Evolutionary conservation across 2,329 filamentous ascomycete species (phyloP).

Genomic region (Fusarium bulbicola): DNA sequence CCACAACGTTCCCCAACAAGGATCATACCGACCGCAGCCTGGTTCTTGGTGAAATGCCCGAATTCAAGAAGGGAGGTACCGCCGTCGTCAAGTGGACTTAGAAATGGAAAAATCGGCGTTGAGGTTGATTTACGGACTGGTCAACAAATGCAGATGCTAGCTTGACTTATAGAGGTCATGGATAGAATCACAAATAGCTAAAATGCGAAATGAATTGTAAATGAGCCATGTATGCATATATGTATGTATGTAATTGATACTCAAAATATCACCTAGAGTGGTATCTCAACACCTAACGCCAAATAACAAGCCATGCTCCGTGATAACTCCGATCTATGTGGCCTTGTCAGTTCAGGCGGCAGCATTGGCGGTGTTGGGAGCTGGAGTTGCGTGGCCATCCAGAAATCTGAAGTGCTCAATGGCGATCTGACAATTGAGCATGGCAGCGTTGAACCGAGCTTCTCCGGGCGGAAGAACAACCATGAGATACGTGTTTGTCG

Average conservation of each 20-base stretch:
- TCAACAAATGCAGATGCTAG: not conserved
- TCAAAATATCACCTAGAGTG: slow-evolving; percentile 32
- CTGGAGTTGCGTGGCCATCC: slow-evolving; percentile 56
- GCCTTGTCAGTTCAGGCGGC: slow-evolving; percentile 6
- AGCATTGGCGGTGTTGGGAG: slow-evolving; percentile 10
- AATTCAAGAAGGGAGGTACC: slow-evolving; percentile 73
- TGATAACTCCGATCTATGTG: not conserved
- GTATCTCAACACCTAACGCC: slow-evolving; percentile 44
- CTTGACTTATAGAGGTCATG: slow-evolving; percentile 22
- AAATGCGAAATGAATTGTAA: not conserved
- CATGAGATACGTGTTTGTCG: slow-evolving; percentile 96
- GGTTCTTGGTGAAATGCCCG: slow-evolving; percentile 66
- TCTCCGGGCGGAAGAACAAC: slow-evolving; percentile 92
- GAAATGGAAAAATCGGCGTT: slow-evolving; percentile 29
- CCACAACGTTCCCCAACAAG: slow-evolving; percentile 85
- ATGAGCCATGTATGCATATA: not conserved
- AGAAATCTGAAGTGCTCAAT: slow-evolving; percentile 80
- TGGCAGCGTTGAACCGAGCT: slow-evolving; percentile 87
- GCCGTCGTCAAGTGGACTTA: slow-evolving; percentile 69
- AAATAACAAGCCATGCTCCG: slow-evolving; percentile 13
- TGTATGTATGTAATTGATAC: not conserved
- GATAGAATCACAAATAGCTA: slow-evolving; percentile 11
- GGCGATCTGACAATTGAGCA: slow-evolving; percentile 89
- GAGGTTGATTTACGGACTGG: slow-evolving; percentile 19
- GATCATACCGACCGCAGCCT: slow-evolving; percentile 75